Base-by-base conservation (phyloP, 129 eudicot genomes). In the Pittosporum tobira region DNA sequence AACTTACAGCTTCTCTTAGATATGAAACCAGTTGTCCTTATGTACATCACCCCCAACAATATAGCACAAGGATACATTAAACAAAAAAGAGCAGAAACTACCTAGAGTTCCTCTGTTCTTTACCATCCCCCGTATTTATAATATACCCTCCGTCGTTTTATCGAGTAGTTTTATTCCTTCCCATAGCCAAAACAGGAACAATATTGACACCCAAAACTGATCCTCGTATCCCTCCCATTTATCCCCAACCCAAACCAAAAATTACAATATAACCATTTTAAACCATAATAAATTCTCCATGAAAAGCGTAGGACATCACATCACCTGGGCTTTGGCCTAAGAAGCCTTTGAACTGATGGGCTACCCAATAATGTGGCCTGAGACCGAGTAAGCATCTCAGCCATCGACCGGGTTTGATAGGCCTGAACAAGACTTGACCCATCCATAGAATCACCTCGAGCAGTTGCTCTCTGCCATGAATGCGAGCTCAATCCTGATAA, bases 381-480 rank as follows among this genome's bases (percentile, higher is more conserved):
- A 55, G 95, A 87, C 36, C 87, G 84, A 65, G 62, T 77, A 38
- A 87, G 72, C 95, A 87, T 87, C 69, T 87, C 93, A 2, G 64
- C 65, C 95, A 87, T 87, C 9, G 88, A 84, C 10, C 80, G 96
- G 67, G 96, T 88, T 68, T 83, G 94, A 57, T 83, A 88, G 57
- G 96, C 68, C 43, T 79, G 90, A 31, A 81, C 65, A 40, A 81
- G 79, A 63, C 84, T 84, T 16, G 90, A 84, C 19, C 84, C 77
- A 52, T 79, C 94, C 7, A 78, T 74, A 14, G 96, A 88, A 71
- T 88, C 90, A 24, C 96, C 96, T 37, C 96, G 75, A 19, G 94
- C 80, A n/a, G 96, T 87, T 48, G 96, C 96, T 61, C 96, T 71
- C 61, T 87, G 96, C 96, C 96, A 87, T 10, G 96, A 87, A 72